phyloP scores from a whole-genome alignment of 2,329 filamentous ascomycete genomes.

The Penicillium sp. region DNA sequence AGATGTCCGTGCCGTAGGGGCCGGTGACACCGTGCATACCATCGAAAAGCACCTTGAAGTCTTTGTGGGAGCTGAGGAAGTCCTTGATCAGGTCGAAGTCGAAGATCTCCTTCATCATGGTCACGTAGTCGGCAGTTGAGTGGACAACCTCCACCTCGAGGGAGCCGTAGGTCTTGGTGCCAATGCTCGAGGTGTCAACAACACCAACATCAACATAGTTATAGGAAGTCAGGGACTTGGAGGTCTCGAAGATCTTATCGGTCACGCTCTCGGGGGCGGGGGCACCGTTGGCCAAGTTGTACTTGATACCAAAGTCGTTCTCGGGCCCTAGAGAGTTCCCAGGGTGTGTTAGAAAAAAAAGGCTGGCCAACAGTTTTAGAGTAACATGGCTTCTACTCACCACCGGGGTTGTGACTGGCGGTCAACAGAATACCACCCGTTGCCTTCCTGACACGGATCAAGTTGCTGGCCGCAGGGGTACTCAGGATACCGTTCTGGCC shows the following conservation, averaged over 20 bases:
- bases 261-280: conserved; percentile 95
- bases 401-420: conserved; percentile 96
- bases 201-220: conserved; percentile 88
- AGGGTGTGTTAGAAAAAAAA: not conserved
- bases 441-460: conserved; percentile 92
- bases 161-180: conserved; percentile 78
- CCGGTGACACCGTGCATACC: conserved; percentile 93
- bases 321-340: conserved; percentile 67
- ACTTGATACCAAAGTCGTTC: conserved; percentile 99
- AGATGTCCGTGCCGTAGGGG: conserved; percentile 92
- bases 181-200: conserved; percentile 80
- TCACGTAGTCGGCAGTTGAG: conserved; percentile 87
- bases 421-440: conserved; percentile 97
- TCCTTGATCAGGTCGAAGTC: conserved; percentile 95
- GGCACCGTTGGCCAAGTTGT: conserved; percentile 95
- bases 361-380: too few relatives aligned
- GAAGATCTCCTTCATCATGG: conserved; percentile 98
- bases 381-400: conserved; percentile 57
- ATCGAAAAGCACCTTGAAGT: conserved; percentile 98
- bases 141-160: conserved; percentile 96
- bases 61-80: conserved; percentile 82
- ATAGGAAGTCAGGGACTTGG: conserved; percentile 88
- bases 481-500: conserved; percentile 96
- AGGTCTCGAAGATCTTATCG: conserved; percentile 94
- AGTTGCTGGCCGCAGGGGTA: conserved; percentile 91